Base-by-base conservation (phyloP, 495 filamentous ascomycete genomes). In the Articulospora tetracladia region DNA sequence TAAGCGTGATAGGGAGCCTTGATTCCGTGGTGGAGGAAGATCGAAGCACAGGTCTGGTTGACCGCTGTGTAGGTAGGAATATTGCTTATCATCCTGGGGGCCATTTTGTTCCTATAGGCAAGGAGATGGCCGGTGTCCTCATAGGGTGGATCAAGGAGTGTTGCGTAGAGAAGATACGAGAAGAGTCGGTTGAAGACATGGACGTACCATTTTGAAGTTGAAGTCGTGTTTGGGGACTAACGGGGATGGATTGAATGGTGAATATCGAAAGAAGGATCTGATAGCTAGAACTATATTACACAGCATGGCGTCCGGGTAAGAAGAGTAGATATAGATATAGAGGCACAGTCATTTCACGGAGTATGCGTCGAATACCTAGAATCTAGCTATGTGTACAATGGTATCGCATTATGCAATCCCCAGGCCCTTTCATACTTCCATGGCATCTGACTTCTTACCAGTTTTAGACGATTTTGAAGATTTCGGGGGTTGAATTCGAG, bases 21-120 rank as follows among this genome's bases (percentile, higher is more conserved):
- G 94, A 98, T 81, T 88, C 86, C 26, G 90, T 98, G 11, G 93
- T 98, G 22, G 88, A 90, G 39, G 92, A 97, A 78, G 65, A 66
- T 49, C 74, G 90, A 67, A 88, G 81, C 69, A 69, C 79, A 68
- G 76, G 76, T 55, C 71, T 98, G 63, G 79, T 90, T 34, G 83
- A 88, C 19, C 78, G 82, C 53, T 96, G 89, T 73, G 78, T 70
- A 54, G 84, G 84, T 15, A 68, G 75, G 19, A 69, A 71, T 51
- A 85, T 92, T 30, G 81, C 96, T 39, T 86, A 82, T 65, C 94
- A 98, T 77, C 93, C 94, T 1, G 94, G 94, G 15, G 93, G 94
- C 0, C 94, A 98, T 72, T 96, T 93, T 69, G 77, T 98, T 67
- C 94, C 94, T 0, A 84, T 88, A 54, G 82, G 83, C 65, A 87